phyloP scores from a whole-genome alignment of 1,139 yeast genomes.

The Scheffersomyces segobiensis region DNA sequence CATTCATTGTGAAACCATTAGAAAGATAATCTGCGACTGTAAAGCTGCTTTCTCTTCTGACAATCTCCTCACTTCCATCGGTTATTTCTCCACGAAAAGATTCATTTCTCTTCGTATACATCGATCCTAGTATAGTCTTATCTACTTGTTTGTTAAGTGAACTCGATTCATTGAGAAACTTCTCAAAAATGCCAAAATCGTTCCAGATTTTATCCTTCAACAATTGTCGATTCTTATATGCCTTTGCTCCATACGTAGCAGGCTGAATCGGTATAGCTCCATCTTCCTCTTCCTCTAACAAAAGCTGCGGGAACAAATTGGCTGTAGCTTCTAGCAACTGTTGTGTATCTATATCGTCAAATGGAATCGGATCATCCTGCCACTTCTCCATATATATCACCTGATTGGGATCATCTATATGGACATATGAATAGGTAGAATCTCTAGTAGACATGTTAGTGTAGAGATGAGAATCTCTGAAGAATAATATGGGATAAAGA shows the following conservation, averaged over 20 bases:
- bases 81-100: not conserved
- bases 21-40: conserved; percentile 37
- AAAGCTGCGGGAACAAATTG: conserved; percentile 34
- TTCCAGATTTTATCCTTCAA: conserved; percentile 37
- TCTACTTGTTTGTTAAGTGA: conserved; percentile 23
- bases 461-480: not conserved
- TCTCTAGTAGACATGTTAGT: conserved; percentile 22
- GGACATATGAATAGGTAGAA: conserved; percentile 35
- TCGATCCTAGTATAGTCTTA: conserved; percentile 33
- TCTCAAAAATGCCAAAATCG: conserved; percentile 33
- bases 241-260: conserved; percentile 40
- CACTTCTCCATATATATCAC: conserved; percentile 45
- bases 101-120: conserved; percentile 13
- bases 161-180: conserved; percentile 25
- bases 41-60: conserved; percentile 3
- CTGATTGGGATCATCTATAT: conserved; percentile 41
- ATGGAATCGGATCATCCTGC: conserved; percentile 44
- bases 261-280: conserved; percentile 39
- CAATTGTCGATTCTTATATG: conserved; percentile 33
- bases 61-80: not conserved
- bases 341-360: conserved; percentile 44
- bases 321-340: conserved; percentile 39
- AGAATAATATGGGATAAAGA: not conserved
- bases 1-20: conserved; percentile 31
- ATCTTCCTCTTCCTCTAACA: conserved; percentile 45